phyloP scores from a whole-genome alignment of 1,139 yeast genomes.

The Protomyces gravidus region DNA sequence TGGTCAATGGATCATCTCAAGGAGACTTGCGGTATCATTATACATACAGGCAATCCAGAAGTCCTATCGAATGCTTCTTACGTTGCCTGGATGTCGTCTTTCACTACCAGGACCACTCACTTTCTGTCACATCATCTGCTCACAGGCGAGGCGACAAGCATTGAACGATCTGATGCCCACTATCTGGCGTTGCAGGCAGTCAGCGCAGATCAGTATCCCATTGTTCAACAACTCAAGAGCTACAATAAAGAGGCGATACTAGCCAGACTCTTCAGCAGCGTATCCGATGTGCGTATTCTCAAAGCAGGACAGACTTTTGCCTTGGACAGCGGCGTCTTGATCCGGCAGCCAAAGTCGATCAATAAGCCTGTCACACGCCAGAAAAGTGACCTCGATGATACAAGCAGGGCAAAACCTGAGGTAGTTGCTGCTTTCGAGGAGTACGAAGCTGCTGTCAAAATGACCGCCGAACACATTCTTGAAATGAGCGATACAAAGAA shows the following conservation, averaged over 20 bases:
- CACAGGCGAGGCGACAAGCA: background rate
- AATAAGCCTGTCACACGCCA: background rate
- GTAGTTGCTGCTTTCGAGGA: background rate
- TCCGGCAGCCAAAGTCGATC: background rate
- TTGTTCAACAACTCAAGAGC: background rate
- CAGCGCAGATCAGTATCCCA: background rate
- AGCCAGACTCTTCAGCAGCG: background rate
- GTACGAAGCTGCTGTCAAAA: background rate
- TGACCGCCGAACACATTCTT: background rate
- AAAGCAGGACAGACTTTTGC: background rate
- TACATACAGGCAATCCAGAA: constrained; percentile 35
- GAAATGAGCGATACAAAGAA: background rate
- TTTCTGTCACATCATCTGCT: background rate
- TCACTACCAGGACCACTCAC: constrained; percentile 11
- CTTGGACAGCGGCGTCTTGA: background rate
- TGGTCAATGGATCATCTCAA: constrained; percentile 34
- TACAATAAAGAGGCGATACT: background rate
- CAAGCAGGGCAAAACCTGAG: background rate
- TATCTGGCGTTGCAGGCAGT: background rate
- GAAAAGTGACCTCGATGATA: background rate
- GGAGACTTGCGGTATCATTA: constrained; percentile 37
- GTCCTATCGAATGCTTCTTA: constrained; percentile 22
- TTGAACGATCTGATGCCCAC: background rate
- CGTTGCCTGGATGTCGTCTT: constrained; percentile 21
- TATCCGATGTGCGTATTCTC: background rate